Conservation (phyloP, 2,329 filamentous ascomycete genomes). For the Penicillium rolfsii region DNA sequence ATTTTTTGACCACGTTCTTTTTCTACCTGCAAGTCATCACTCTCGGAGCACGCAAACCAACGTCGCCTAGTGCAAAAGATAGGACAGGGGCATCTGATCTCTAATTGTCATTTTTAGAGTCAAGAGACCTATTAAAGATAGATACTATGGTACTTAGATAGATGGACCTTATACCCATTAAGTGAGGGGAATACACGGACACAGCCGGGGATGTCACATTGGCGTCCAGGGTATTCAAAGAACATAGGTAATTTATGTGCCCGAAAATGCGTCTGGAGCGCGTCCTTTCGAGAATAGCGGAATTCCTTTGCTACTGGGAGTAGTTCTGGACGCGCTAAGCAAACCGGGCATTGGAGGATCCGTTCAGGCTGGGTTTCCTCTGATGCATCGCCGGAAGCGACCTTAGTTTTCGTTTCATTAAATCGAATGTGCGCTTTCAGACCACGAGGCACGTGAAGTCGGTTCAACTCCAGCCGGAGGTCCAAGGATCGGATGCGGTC, state of each 20-base stretch:
- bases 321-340: no score
- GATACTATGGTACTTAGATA: conserved; percentile 10
- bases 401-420: neutral
- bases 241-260: conserved; percentile 12
- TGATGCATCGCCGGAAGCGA: neutral
- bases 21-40: no score
- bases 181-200: conserved; percentile 7
- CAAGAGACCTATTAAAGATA: conserved; percentile 7
- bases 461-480: neutral
- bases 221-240: conserved; percentile 11
- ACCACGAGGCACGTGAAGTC: neutral
- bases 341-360: no score
- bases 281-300: conserved; percentile 14
- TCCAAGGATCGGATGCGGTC: neutral
- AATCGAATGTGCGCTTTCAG: neutral
- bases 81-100: no score
- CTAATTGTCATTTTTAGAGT: neutral
- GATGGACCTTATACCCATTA: conserved; percentile 9
- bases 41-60: no score
- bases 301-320: conserved; percentile 6
- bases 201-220: conserved; percentile 11
- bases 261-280: conserved; percentile 11
- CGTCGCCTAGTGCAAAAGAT: no score
- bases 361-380: no score
- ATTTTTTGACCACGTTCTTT: no score